These are phyloP conservation scores for Jamesozyma gamospora DNA, from an alignment of 805 yeast genomes.

Conservation along the genomic window DNA sequence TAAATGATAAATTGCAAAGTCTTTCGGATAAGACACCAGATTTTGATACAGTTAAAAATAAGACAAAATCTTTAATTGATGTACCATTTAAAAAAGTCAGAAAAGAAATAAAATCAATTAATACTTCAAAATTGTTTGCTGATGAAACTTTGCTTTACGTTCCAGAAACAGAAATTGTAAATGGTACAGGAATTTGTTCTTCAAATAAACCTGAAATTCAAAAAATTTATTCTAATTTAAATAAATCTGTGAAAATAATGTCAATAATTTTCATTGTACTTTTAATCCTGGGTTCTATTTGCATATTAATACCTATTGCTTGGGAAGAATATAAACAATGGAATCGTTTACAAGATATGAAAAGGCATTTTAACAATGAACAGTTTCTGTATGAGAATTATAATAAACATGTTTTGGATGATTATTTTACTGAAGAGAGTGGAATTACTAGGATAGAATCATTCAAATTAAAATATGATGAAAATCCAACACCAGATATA, in stretches of 20 bases:
- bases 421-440: background rate
- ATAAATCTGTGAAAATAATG: constrained; percentile 27
- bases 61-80: constrained; percentile 43
- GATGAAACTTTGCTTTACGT: constrained; percentile 28
- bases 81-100: constrained; percentile 50
- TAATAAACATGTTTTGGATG: background rate
- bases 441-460: background rate
- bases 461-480: background rate
- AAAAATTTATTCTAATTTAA: constrained; percentile 29
- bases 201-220: constrained; percentile 32
- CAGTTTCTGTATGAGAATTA: constrained; percentile 2
- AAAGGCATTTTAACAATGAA: constrained; percentile 10
- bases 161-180: constrained; percentile 24
- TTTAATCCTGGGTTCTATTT: constrained; percentile 34
- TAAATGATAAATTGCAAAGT: constrained; percentile 45
- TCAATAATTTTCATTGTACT: constrained; percentile 33
- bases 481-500: constrained; percentile 7
- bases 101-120: constrained; percentile 29
- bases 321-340: constrained; percentile 40
- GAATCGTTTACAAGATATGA: constrained; percentile 35
- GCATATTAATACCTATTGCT: constrained; percentile 34
- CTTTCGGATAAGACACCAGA: constrained; percentile 50
- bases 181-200: constrained; percentile 32
- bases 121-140: constrained; percentile 20
- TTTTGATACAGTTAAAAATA: constrained; percentile 53